Percentiles rank a stretch among this genome's conserved stretches.
These are phyloP conservation scores for Serendipita sp. DNA, from an alignment of 768 basidiomycete species.

Conservation along the genomic window DNA sequence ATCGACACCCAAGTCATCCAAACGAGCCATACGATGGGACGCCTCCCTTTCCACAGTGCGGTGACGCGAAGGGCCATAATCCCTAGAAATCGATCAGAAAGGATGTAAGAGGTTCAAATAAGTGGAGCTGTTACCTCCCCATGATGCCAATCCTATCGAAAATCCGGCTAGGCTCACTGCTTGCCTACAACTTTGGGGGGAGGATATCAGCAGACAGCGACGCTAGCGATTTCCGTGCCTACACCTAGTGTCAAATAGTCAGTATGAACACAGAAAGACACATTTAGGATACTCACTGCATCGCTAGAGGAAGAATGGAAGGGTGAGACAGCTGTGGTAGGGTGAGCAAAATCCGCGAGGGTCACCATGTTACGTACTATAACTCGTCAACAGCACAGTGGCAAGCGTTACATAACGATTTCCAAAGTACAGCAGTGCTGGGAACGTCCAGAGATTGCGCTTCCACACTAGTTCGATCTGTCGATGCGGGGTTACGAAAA, in stretches of 20 bases:
- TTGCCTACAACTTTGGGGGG: not conserved
- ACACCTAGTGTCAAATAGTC: no score
- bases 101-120: not conserved
- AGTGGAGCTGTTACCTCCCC: not conserved
- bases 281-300: no score
- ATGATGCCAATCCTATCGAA: not conserved
- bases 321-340: not conserved
- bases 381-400: not conserved
- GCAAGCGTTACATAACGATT: constrained; percentile 1
- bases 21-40: not conserved
- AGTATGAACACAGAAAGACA: no score
- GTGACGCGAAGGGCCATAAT: not conserved
- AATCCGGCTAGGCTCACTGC: not conserved
- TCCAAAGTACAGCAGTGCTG: not conserved
- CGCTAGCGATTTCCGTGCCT: no score
- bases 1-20: not conserved
- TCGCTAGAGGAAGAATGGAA: not conserved
- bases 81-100: not conserved
- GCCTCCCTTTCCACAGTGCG: not conserved
- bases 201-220: no score
- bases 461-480: not conserved
- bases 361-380: not conserved
- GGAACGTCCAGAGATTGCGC: constrained; percentile 2
- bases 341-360: not conserved
- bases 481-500: not conserved